Conservation (phyloP, 768 basidiomycete species). For the Agrocybe chaxingu region DNA sequence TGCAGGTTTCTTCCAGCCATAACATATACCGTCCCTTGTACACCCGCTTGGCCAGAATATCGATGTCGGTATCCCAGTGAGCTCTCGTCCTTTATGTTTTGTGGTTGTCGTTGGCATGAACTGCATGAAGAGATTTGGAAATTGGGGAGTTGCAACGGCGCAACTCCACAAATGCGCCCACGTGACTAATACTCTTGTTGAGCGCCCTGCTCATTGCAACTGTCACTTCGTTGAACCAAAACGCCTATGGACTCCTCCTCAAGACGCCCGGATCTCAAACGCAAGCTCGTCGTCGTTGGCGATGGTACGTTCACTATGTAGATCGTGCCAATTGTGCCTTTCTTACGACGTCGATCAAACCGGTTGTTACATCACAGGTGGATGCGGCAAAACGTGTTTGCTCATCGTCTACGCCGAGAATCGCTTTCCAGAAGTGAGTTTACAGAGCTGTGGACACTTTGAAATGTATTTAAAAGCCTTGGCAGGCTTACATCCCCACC, state of each 20-base stretch:
- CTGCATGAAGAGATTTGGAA: not conserved
- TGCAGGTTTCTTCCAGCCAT: conserved; percentile 52
- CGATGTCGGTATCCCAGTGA: conserved; percentile 23
- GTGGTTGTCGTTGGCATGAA: conserved; percentile 16
- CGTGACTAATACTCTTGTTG: too few species aligned
- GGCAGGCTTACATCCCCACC: conserved; percentile 86
- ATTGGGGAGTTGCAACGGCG: not conserved
- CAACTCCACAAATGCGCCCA: too few species aligned
- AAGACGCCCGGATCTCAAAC: conserved; percentile 74
- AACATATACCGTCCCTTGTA: conserved; percentile 41
- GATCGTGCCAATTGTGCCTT: not conserved
- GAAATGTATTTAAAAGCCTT: conserved; percentile 8
- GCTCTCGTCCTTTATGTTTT: not conserved
- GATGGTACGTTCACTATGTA: conserved; percentile 56
- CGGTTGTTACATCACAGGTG: conserved; percentile 42
- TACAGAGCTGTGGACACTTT: not conserved
- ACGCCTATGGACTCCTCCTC: conserved; percentile 26
- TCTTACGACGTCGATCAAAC: conserved; percentile 3
- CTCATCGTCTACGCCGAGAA: conserved; percentile 97
- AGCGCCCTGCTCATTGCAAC: not conserved
- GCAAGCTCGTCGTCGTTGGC: conserved; percentile 85
- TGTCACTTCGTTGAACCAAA: conserved; percentile 5
- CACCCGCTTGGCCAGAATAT: conserved; percentile 59
- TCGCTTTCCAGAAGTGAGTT: conserved; percentile 85
- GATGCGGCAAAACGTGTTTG: conserved; percentile 92